A percentile compares a stretch with the other conserved stretches of the same genome.
phyloP scores from a whole-genome alignment of 164 flowering plant species.

The Vitis rupestris region DNA sequence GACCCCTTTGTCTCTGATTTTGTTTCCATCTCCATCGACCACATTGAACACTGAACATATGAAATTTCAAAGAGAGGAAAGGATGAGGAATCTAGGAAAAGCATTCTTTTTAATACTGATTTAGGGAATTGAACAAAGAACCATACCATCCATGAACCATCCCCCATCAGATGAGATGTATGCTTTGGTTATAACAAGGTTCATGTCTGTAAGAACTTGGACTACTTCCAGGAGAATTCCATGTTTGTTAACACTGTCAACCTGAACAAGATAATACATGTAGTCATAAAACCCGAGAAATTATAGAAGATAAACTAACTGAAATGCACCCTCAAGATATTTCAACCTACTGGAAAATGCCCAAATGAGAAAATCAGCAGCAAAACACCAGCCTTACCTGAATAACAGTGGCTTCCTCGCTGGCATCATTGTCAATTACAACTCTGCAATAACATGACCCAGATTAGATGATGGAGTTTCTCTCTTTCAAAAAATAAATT shows the following conservation, averaged over 20 bases:
- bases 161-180: constrained; percentile 90
- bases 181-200: constrained; percentile 73
- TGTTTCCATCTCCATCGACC: constrained; percentile 50
- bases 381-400: constrained; percentile 34
- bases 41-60: constrained; percentile 59
- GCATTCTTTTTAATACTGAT: neutral
- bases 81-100: neutral
- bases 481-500: neutral
- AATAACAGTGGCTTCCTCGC: constrained; percentile 55
- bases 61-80: neutral
- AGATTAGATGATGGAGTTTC: constrained; percentile 8
- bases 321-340: too few relatives aligned
- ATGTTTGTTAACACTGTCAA: constrained; percentile 78
- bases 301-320: too few relatives aligned
- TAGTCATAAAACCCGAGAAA: too few relatives aligned
- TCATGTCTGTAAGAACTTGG: constrained; percentile 80
- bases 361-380: neutral
- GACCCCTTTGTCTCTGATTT: constrained; percentile 46
- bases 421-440: constrained; percentile 50
- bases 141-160: constrained; percentile 96
- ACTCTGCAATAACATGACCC: constrained; percentile 43
- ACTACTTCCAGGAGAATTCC: constrained; percentile 82
- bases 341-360: too few relatives aligned
- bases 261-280: constrained; percentile 39
- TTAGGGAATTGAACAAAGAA: constrained; percentile 1